A percentile compares a stretch with the other conserved stretches of the same genome.
Conservation (phyloP, 176 grass and related monocot species). For the Bonia amplexicaulis region DNA sequence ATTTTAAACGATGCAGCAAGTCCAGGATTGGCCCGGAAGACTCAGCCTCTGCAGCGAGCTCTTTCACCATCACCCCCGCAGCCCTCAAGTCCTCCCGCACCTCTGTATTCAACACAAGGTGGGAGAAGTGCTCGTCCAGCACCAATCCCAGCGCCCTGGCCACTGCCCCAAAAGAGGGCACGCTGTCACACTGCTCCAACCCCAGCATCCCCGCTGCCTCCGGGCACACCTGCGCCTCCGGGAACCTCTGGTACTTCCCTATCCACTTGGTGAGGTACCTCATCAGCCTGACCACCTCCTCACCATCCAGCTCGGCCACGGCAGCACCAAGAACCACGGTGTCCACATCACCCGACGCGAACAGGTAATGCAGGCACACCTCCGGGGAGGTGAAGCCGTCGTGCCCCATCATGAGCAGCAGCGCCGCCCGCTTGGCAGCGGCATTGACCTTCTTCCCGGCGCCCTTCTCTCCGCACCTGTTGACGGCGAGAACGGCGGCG, state of each 20-base stretch:
- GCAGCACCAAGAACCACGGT: conserved; percentile 46
- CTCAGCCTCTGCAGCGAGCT: conserved; percentile 44
- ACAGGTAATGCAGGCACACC: conserved; percentile 75
- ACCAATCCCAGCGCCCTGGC: conserved; percentile 48
- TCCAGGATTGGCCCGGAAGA: conserved; percentile 42
- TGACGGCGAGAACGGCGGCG: conserved; percentile 49
- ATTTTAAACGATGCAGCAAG: conserved; percentile 42
- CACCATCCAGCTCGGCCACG: conserved; percentile 58
- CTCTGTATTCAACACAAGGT: conserved; percentile 64
- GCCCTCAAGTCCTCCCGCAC: conserved; percentile 45
- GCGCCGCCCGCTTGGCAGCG: conserved; percentile 27
- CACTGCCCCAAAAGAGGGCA: conserved; percentile 52
- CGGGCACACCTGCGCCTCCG: conserved; percentile 12
- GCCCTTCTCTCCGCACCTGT: conserved; percentile 28
- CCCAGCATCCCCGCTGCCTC: conserved; percentile 16
- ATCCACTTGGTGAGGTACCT: conserved; percentile 80
- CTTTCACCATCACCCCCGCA: conserved; percentile 23
- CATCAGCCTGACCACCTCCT: conserved; percentile 52
- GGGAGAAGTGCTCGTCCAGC: conserved; percentile 79
- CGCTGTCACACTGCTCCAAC: conserved; percentile 43
- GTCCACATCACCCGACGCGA: conserved; percentile 54
- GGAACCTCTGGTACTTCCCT: conserved; percentile 55
- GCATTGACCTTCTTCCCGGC: conserved; percentile 20
- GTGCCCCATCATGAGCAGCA: conserved; percentile 76
- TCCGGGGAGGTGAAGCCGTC: conserved; percentile 62